A percentile compares a stretch with the other conserved stretches of the same genome.
Evolutionary conservation across 768 basidiomycete species (phyloP).

Genomic region (Suillus ampliporus): DNA sequence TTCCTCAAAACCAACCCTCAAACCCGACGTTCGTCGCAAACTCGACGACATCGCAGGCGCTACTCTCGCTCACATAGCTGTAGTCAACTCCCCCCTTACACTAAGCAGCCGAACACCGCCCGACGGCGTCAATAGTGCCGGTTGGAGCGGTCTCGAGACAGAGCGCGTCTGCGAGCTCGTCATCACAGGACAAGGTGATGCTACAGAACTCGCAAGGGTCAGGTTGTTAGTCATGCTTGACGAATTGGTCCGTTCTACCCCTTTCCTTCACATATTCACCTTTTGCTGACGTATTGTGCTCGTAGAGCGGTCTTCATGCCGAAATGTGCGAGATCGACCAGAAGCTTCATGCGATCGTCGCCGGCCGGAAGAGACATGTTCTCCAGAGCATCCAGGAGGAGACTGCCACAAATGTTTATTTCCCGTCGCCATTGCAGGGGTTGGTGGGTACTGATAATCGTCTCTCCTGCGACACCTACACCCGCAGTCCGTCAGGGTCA

Average conservation of each 20-base stretch:
- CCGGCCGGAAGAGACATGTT: constrained; percentile 84
- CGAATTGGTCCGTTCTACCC: constrained; percentile 72
- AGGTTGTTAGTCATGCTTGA: constrained; percentile 93
- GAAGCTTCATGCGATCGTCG: constrained; percentile 90
- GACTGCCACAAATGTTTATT: constrained; percentile 96
- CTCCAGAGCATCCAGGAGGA: constrained; percentile 96
- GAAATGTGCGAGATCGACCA: constrained; percentile 94
- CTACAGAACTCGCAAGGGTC: constrained; percentile 90
- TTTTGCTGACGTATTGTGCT: constrained; percentile 17
- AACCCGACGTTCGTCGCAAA: constrained; percentile 78
- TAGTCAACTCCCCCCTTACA: constrained; percentile 84
- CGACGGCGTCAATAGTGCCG: constrained; percentile 76
- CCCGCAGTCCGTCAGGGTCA: constrained; percentile 27
- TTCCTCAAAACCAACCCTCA: constrained; percentile 78
- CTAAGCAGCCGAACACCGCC: constrained; percentile 79
- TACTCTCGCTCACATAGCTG: constrained; percentile 92
- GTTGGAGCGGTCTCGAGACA: constrained; percentile 91
- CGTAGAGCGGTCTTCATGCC: constrained; percentile 86
- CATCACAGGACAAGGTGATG: constrained; percentile 86
- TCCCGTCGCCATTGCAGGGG: constrained; percentile 88
- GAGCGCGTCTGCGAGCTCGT: constrained; percentile 94
- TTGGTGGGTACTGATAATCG: constrained; percentile 74
- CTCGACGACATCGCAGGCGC: constrained; percentile 95
- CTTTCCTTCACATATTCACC: constrained; percentile 17
- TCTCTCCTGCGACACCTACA: constrained; percentile 41